Evolutionary conservation across 179 eudicot genomes (phyloP), one percentile per base, ranked within the genome.

Genomic region (Camellia oleifera): DNA sequence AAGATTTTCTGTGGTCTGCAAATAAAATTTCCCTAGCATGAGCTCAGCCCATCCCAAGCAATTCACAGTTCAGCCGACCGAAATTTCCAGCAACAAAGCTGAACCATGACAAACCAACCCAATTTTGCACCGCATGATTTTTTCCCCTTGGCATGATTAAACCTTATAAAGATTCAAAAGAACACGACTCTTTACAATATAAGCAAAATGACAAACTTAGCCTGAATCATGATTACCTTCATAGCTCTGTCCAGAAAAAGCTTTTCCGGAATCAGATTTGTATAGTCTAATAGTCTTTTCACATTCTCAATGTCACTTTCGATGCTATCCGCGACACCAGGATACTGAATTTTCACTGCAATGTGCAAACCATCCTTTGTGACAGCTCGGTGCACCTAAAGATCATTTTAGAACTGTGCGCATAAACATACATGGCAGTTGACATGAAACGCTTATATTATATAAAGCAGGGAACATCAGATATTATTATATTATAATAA

Each of bases 251-350:
- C 99, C 70, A 96, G 89, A 81, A 85, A 96, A 79, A 96, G 88
- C 62, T 90, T 91, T 82, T 94, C 87, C 6, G 99, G 99, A 70
- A 96, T 85, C 79, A 96, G 82, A 82, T 93, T 94, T 80, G 97
- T 94, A 79, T 94, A 93, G 52, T 88, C 85, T 79, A 96, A 81
- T 74, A 94, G 84, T 82, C 87, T 77, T 72, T 92, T 96, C 77
- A 96, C 93, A 82, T 96, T 96, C 78, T 96, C 94, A 84, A 96
- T 94, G 86, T 96, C 99, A 88, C 99, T 96, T 79, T 91, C 98
- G 81, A 96, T 94, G 88, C 99, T 96, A 84, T 92, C 94, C 50
- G 99, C 99, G 69, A 96, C 98, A 70, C 99, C 99, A 63, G 99
- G 99, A 75, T 96, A 96, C 80, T 96, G 99, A 83, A 96, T 96